Percentiles rank a stretch among this genome's conserved stretches.
These are phyloP conservation scores for Cornus florida DNA, from an alignment of 148 eudicot species.

Conservation along the genomic window DNA sequence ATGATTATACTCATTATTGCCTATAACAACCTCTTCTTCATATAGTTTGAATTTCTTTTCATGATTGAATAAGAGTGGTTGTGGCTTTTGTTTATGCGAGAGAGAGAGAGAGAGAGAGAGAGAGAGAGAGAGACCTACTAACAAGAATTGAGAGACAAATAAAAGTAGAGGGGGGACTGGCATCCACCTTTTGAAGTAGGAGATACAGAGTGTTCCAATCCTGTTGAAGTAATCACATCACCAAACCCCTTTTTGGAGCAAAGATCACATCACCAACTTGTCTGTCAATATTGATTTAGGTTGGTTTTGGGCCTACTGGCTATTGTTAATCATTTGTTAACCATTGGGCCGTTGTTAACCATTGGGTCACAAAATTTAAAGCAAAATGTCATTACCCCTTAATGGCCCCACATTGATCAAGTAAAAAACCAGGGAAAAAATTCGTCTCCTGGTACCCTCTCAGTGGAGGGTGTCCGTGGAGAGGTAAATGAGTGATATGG, in stretches of 20 bases:
- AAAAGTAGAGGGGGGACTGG: too few relatives aligned
- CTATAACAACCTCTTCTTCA: background rate
- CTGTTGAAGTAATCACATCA: background rate
- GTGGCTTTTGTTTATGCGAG: background rate
- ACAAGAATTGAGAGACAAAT: background rate
- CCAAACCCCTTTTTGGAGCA: too few relatives aligned
- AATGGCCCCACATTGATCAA: too few relatives aligned
- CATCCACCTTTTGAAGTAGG: background rate
- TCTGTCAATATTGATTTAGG: background rate
- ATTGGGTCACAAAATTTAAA: too few relatives aligned
- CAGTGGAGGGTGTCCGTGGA: too few relatives aligned
- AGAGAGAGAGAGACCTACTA: slow-evolving; percentile 3
- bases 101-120: background rate
- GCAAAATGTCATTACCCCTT: too few relatives aligned
- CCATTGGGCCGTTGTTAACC: too few relatives aligned
- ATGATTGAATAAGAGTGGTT: slow-evolving; percentile 9
- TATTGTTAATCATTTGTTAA: too few relatives aligned
- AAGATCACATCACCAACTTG: slow-evolving; percentile 2
- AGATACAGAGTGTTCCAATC: background rate
- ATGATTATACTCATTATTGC: slow-evolving; percentile 21
- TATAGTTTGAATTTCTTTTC: background rate
- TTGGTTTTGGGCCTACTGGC: background rate
- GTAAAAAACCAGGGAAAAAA: too few relatives aligned
- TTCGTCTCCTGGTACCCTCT: too few relatives aligned
- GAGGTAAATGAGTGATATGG: too few relatives aligned